Evolutionary conservation across 768 basidiomycete species (phyloP), one percentile per base, ranked within the genome.

Genomic region (Serendipita vermifera): DNA sequence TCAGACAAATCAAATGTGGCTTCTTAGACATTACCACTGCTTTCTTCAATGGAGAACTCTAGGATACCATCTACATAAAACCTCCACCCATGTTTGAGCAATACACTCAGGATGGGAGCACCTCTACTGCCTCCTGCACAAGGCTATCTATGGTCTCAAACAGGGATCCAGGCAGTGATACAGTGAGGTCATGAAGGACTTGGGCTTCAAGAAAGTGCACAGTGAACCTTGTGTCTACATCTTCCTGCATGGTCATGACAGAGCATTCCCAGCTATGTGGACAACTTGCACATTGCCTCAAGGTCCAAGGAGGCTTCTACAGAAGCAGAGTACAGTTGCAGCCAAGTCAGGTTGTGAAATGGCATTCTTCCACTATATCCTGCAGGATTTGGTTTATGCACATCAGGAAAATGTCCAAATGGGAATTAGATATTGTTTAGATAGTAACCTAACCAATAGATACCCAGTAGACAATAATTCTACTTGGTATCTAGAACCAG

Each of bases 231-330:
- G 56, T 33, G 38, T 57, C 1, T 57, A 39, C 36, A 27, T 48
- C 17, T 57, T 26, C 27, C 20, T 15, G 1, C 6, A 33, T 26
- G 36, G n/a, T 38, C 39, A 20, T 1, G 54, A 55, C 54, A 32
- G 36, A 2, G 31, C 38, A 36, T 55, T 5, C 54, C 54, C 20
- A 22, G 20, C 35, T 69, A 59, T 51, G 61, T 70, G 3, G 64
- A 72, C 59, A 64, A 70, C 41, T 64, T 68, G 56, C 64, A 64
- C 2, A 63, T 70, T 48, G 54, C 64, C 3, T 61, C 64, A 0
- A 66, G 62, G 38, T 60, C 59, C 5, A 54, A 26, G 5, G 40
- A 27, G 13, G 58, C 43, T n/a, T n/a, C n/a, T n/a, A n/a, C n/a
- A n/a, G n/a, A n/a, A n/a, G n/a, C n/a, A n/a, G n/a, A n/a, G n/a